Conservation (phyloP, 345 rosid genomes). For the Pistacia integerrima region DNA sequence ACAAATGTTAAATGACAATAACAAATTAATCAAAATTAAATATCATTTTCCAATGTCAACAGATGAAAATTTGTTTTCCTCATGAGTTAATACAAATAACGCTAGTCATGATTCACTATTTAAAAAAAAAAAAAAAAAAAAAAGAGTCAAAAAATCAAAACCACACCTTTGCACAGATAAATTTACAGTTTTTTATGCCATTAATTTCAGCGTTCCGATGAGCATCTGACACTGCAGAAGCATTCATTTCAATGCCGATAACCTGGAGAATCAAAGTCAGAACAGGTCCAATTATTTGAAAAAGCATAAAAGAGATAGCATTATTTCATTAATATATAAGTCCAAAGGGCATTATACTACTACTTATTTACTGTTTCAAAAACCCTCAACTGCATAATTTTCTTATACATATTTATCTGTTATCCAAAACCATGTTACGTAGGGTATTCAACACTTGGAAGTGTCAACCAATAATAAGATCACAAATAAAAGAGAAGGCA, state of each 20-base stretch:
- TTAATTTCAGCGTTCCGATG: constrained; percentile 83
- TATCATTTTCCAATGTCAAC: background rate
- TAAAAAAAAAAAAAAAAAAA: background rate
- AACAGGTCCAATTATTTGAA: constrained; percentile 13
- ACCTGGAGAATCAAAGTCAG: constrained; percentile 49
- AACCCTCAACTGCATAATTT: background rate
- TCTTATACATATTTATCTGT: background rate
- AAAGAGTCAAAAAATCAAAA: constrained; percentile 7
- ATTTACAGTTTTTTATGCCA: constrained; percentile 84
- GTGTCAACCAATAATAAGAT: background rate
- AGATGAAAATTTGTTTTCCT: background rate
- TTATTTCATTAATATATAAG: background rate
- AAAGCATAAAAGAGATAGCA: background rate
- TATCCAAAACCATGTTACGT: background rate
- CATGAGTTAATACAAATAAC: background rate
- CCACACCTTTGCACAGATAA: constrained; percentile 84
- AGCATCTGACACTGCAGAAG: constrained; percentile 95
- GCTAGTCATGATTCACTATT: background rate
- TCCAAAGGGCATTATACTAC: background rate
- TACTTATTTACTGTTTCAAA: constrained; percentile 1
- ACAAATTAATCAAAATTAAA: constrained; percentile 2
- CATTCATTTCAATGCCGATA: constrained; percentile 95
- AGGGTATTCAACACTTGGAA: background rate
- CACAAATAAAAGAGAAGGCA: background rate
- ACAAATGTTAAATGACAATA: background rate